Conservation (phyloP, 208 protist species). For the Phytomonas sp. region DNA sequence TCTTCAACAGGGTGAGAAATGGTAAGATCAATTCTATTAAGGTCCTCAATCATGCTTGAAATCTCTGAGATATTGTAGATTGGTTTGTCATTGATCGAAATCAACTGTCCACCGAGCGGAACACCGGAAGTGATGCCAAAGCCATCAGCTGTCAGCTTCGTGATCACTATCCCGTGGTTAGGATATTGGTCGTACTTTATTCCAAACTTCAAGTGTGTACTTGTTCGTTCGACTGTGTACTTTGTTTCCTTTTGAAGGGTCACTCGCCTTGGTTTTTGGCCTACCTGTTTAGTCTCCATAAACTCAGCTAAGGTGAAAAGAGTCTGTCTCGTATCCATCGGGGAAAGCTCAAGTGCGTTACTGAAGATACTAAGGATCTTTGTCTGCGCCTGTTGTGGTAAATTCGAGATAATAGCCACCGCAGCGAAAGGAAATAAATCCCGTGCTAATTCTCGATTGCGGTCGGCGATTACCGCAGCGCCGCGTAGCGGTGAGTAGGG, state of each 20-base stretch:
- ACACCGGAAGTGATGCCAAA: slow-evolving; percentile 62
- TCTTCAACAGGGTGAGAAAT: slow-evolving; percentile 54
- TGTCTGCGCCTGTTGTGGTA: slow-evolving; percentile 25
- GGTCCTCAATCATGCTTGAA: slow-evolving; percentile 61
- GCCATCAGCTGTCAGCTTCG: slow-evolving; percentile 70
- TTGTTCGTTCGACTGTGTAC: slow-evolving; percentile 51
- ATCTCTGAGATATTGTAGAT: slow-evolving; percentile 70
- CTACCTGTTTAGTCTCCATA: slow-evolving; percentile 70
- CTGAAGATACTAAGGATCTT: slow-evolving; percentile 71
- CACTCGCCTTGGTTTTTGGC: slow-evolving; percentile 35
- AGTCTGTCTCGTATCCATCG: slow-evolving; percentile 69
- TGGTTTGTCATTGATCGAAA: slow-evolving; percentile 59
- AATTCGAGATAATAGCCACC: slow-evolving; percentile 46
- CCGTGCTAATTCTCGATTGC: slow-evolving; percentile 65
- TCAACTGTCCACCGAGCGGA: slow-evolving; percentile 55
- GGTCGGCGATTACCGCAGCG: slow-evolving; percentile 35
- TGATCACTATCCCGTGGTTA: slow-evolving; percentile 57
- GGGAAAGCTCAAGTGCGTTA: slow-evolving; percentile 46
- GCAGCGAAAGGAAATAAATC: slow-evolving; percentile 85
- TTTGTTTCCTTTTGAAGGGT: slow-evolving; percentile 32
- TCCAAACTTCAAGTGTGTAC: slow-evolving; percentile 64
- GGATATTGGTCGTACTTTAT: slow-evolving; percentile 87
- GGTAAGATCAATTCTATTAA: slow-evolving; percentile 54
- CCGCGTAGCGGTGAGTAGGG: slow-evolving; percentile 68
- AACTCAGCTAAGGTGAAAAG: slow-evolving; percentile 83